These are phyloP conservation scores for Viridothelium virens DNA, from an alignment of 495 filamentous ascomycete species.

Conservation along the genomic window DNA sequence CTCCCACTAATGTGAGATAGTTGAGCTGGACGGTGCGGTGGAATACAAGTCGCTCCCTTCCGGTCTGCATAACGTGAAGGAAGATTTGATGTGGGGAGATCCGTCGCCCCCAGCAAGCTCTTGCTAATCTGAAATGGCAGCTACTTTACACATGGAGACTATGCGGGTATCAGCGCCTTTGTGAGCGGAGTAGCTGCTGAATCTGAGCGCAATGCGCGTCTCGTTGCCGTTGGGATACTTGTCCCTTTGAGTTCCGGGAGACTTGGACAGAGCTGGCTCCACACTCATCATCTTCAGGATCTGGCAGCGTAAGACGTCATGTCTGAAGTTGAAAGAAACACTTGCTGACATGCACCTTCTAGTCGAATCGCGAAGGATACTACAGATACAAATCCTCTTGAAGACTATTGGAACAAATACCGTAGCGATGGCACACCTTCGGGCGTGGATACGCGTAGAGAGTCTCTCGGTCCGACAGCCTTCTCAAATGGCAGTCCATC, in stretches of 20 bases:
- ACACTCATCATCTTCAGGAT: constrained; percentile 66
- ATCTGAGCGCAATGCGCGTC: constrained; percentile 75
- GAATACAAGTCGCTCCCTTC: constrained; percentile 94
- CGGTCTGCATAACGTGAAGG: constrained; percentile 77
- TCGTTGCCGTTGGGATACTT: constrained; percentile 83
- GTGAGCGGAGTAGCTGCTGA: constrained; percentile 72
- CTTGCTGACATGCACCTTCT: neutral
- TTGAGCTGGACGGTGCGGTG: constrained; percentile 79
- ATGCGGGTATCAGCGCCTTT: constrained; percentile 90
- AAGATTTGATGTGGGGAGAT: constrained; percentile 66
- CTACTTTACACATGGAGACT: constrained; percentile 79
- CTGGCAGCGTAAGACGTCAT: constrained; percentile 54
- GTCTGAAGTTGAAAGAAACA: neutral
- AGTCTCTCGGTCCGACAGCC: neutral
- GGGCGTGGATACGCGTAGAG: neutral
- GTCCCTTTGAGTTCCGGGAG: constrained; percentile 81
- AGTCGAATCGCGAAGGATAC: constrained; percentile 40
- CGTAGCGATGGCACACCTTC: neutral
- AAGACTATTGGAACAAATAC: constrained; percentile 72
- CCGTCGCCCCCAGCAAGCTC: neutral
- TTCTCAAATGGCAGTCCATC: neutral
- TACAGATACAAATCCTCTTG: constrained; percentile 52
- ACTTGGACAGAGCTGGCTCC: constrained; percentile 81
- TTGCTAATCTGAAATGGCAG: constrained; percentile 29
- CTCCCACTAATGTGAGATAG: constrained; percentile 34